Conservation (phyloP, 2,329 filamentous ascomycete species). For the Diaporthe velutina region DNA sequence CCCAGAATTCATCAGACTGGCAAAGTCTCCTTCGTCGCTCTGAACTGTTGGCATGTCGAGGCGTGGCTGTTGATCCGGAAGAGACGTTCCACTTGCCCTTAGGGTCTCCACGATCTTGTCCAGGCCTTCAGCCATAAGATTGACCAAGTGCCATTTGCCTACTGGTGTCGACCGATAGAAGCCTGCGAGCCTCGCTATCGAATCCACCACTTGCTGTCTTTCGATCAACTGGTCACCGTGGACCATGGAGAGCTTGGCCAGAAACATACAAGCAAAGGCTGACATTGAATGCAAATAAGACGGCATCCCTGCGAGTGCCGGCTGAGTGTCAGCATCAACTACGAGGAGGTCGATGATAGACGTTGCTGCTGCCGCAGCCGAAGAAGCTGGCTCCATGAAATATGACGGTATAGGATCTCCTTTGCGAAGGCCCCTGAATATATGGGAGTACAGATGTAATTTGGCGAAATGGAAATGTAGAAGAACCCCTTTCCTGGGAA, state of each 20-base stretch:
- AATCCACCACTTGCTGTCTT: conserved; percentile 50
- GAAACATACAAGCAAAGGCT: conserved; percentile 65
- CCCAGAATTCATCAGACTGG: not conserved
- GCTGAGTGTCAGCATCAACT: conserved; percentile 50
- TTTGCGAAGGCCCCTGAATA: conserved; percentile 45
- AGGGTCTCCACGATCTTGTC: conserved; percentile 30
- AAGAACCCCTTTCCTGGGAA: conserved; percentile 49
- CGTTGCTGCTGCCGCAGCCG: conserved; percentile 47
- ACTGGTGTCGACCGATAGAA: conserved; percentile 55
- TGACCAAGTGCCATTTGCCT: conserved; percentile 59
- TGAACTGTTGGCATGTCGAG: not conserved
- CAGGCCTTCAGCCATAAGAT: conserved; percentile 56
- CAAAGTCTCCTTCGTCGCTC: not conserved
- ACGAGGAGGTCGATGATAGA: conserved; percentile 54
- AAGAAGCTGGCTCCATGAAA: conserved; percentile 38
- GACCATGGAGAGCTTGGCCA: conserved; percentile 61
- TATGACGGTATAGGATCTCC: conserved; percentile 26
- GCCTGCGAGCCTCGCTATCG: conserved; percentile 53
- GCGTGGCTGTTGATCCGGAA: not conserved
- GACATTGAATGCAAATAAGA: conserved; percentile 67
- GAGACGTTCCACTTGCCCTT: not conserved
- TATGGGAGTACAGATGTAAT: conserved; percentile 48
- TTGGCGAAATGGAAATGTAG: conserved; percentile 50
- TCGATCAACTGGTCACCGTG: conserved; percentile 53
- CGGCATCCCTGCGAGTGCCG: conserved; percentile 57